Evolutionary conservation across 2,329 filamentous ascomycete species (phyloP), one percentile per base, ranked within the genome.

Genomic region (Xylaria sp.): DNA sequence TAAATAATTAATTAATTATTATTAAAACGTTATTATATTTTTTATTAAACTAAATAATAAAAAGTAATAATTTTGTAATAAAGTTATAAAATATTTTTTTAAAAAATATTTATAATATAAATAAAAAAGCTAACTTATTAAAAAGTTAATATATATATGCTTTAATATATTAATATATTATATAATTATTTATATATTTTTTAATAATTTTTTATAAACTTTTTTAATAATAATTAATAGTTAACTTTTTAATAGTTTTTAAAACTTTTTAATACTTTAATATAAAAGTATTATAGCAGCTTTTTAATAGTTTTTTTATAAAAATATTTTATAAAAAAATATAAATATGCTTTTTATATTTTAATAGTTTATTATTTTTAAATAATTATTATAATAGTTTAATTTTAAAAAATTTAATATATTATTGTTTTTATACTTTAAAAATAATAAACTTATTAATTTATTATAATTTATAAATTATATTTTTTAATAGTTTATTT

Each of bases 381-480:
- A 34, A 34, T 34, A 34, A 4, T 4, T 34, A 34, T 34, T 34
- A 34, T 34, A 34, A 4, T 4, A 34, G 39, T n/a, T n/a, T 45
- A 45, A 45, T n/a, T 12, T 45, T 45, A 7, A 6, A 14, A 14
- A 4, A 6, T 45, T 45, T 45, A 45, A 45, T 6, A 45, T 45
- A 45, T 45, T 45, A n/a, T n/a, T 45, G 12, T n/a, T 45, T 45
- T 45, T 45, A 45, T 45, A n/a, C 12, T 7, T 45, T 45, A 7
- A 45, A 45, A 45, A 45, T 45, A 45, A 45, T 45, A 45, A 45
- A 45, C 39, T 45, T 45, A 14, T 45, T 45, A 45, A n/a, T n/a
- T 45, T 45, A n/a, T n/a, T 45, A 45, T 7, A 45, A 4, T 45
- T 45, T 45, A 6, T 45, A 7, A 45, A 45, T 45, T 6, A n/a